These are phyloP conservation scores for Xylaria palmicola DNA, from an alignment of 495 filamentous ascomycete species.

Conservation along the genomic window DNA sequence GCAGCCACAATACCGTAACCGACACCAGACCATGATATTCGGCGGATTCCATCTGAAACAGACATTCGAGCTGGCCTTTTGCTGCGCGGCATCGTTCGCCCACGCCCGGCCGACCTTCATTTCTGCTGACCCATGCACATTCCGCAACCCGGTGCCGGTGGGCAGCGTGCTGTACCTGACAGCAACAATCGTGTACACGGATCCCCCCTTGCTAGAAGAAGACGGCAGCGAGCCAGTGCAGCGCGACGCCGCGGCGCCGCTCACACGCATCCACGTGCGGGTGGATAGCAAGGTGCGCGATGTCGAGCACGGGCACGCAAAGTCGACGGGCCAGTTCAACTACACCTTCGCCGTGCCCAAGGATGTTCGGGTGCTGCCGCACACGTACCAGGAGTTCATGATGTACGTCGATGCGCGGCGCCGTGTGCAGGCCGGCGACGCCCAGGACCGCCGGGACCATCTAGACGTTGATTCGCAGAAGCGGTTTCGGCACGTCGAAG, in stretches of 20 bases:
- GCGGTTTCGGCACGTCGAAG: constrained; percentile 9
- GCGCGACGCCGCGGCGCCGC: constrained; percentile 31
- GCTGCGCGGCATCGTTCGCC: constrained; percentile 75
- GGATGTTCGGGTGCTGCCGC: constrained; percentile 72
- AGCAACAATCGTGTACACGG: constrained; percentile 75
- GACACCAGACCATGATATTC: constrained; percentile 89
- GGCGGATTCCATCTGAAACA: constrained; percentile 81
- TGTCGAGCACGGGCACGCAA: constrained; percentile 72
- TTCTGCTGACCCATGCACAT: constrained; percentile 75
- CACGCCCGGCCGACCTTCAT: constrained; percentile 76
- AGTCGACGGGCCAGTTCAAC: constrained; percentile 79
- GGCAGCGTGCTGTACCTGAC: constrained; percentile 79
- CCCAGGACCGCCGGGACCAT: constrained; percentile 26
- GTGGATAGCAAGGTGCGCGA: constrained; percentile 76
- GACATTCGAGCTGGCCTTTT: constrained; percentile 86
- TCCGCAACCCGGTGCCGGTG: constrained; percentile 81
- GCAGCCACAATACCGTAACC: constrained; percentile 83
- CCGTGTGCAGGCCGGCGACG: constrained; percentile 44
- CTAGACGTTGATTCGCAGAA: constrained; percentile 1
- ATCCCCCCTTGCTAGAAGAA: constrained; percentile 53
- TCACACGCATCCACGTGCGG: constrained; percentile 71
- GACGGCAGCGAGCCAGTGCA: constrained; percentile 36
- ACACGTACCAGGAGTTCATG: constrained; percentile 76
- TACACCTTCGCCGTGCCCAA: constrained; percentile 79
- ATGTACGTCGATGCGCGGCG: constrained; percentile 73